Evolutionary conservation across 108 stramenopile genomes (phyloP), one percentile per base, ranked within the genome.

Genomic region (Nannochloropsis oceanica): DNA sequence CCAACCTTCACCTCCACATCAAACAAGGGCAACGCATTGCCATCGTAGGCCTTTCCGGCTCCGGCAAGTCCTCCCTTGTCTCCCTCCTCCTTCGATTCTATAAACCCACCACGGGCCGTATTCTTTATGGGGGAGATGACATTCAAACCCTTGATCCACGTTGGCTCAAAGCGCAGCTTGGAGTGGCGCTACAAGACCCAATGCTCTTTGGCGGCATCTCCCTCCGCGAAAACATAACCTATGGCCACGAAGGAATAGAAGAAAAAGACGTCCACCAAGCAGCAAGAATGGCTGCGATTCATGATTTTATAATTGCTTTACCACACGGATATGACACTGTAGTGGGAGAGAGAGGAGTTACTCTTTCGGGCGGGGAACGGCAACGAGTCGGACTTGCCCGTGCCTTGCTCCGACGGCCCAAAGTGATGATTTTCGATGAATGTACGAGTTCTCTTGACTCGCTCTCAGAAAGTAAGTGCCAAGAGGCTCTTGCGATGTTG

Each of bases 61-160:
- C 90, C 25, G 94, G 95, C 34, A 94, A 93, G 89, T 81, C 80
- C 85, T 92, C 93, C 1, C 92, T 93, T 46, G 87, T 92, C 9
- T 80, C 86, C 8, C 89, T 95, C 22, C 50, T 95, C 1, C 87
- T 93, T 27, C 89, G 94, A 12, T 95, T 94, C 80, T 95, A 95
- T 84, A 93, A 95, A 82, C 91, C 92, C 24, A 84, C 84, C 80
- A 80, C 82, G 25, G 94, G 94, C 24, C 59, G 59, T 9, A 81
- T 81, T 42, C 18, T 27, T 13, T 83, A 24, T 12, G 59, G 79
- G 24, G 84, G 84, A 18, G 26, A 80, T 26, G 84, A 84, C 79
- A 20, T 84, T 13, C 59, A 26, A 25, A 22, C 13, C 8, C 84
- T 84, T 20, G 79, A 84, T 24, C 34, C 42, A 8, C 59, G 79